A percentile compares a stretch with the other conserved stretches of the same genome.
These are phyloP conservation scores for Trichoderma sp. DNA, from an alignment of 2,329 filamentous ascomycete species.

Conservation along the genomic window DNA sequence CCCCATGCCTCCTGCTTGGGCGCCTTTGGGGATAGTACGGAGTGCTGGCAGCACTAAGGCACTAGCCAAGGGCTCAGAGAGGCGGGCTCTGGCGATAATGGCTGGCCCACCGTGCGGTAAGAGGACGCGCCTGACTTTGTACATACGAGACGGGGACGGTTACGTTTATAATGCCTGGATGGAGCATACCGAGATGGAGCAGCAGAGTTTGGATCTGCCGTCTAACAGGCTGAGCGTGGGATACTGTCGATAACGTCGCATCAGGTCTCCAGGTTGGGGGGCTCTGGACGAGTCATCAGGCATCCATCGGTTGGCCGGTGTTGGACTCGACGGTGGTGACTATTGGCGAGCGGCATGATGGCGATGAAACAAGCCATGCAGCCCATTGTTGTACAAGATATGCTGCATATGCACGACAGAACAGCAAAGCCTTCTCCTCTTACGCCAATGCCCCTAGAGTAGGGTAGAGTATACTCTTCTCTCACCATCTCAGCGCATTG, in stretches of 20 bases:
- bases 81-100: slow-evolving; percentile 17
- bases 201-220: background rate
- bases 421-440: background rate
- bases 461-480: no score
- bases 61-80: slow-evolving; percentile 24
- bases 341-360: background rate
- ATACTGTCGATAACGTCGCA: background rate
- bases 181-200: background rate
- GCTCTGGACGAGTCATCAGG: slow-evolving; percentile 7
- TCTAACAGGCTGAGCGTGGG: background rate
- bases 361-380: slow-evolving; percentile 19
- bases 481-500: background rate
- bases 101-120: slow-evolving; percentile 10
- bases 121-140: background rate
- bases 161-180: background rate
- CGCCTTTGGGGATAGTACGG: slow-evolving; percentile 23
- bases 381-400: slow-evolving; percentile 26
- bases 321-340: background rate
- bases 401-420: slow-evolving; percentile 14
- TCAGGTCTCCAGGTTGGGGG: background rate
- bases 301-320: slow-evolving; percentile 7
- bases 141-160: background rate
- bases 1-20: slow-evolving; percentile 20
- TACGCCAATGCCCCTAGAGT: no score
- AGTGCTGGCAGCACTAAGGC: slow-evolving; percentile 23